Evolutionary conservation across 2,329 filamentous ascomycete genomes (phyloP).

Genomic region (Neurospora sp.): DNA sequence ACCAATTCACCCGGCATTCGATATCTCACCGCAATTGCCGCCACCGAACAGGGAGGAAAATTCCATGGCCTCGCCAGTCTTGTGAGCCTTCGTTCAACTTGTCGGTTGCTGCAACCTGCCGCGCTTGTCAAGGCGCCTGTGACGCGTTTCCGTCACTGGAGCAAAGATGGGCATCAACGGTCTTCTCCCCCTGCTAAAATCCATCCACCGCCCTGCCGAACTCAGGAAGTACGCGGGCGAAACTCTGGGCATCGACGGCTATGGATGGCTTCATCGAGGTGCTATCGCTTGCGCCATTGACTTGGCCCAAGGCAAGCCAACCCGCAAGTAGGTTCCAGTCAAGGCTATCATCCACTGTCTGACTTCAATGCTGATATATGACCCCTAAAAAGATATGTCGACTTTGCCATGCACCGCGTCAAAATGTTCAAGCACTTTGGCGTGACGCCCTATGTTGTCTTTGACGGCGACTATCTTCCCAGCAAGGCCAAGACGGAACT

Average conservation of each 20-base stretch:
- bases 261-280: conserved; percentile 95
- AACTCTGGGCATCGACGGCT: conserved; percentile 89
- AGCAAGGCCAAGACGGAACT: conserved; percentile 86
- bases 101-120: not conserved
- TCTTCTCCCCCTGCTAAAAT: conserved; percentile 84
- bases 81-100: not conserved
- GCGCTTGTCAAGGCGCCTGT: not conserved
- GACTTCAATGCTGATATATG: not conserved
- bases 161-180: conserved; percentile 38
- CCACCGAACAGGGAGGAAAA: not conserved
- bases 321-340: conserved; percentile 60
- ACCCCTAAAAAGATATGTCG: conserved; percentile 59
- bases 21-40: not conserved
- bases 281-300: conserved; percentile 86
- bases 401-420: conserved; percentile 82
- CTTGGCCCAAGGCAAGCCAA: conserved; percentile 79
- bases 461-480: conserved; percentile 90
- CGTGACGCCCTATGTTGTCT: conserved; percentile 88
- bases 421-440: conserved; percentile 92
- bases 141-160: not conserved
- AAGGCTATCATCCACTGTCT: conserved; percentile 10
- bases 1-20: not conserved
- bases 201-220: conserved; percentile 82
- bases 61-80: not conserved
- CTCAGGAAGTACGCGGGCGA: conserved; percentile 81